Evolutionary conservation across 2,329 filamentous ascomycete genomes (phyloP), one percentile per base, ranked within the genome.

Genomic region (Diaporthe ampelina): DNA sequence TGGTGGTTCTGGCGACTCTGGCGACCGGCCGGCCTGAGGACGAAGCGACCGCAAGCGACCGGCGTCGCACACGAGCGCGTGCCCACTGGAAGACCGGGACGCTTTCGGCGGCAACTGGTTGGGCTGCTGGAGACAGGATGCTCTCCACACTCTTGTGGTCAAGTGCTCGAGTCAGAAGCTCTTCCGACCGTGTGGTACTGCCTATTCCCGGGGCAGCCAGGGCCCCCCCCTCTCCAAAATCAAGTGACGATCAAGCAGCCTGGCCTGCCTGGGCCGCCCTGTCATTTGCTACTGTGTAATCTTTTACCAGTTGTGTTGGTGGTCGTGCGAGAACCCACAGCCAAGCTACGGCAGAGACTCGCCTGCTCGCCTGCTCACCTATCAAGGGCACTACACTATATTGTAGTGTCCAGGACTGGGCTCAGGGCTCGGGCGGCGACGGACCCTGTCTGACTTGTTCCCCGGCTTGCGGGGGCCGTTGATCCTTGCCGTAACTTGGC

Each of bases 41-140:
- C 70, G 70, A 75, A 73, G 73, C 73, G 69, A 75, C 70, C 45
- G 35, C 52, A 68, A 59, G 50, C 71, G 54, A 37, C 65, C 48
- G 70, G 50, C 6, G 26, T 57, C 26, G 43, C 48, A 59, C 48
- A n/a, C 58, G 35, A 29, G 56, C 56, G 63, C 45, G 17, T 19
- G 54, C 72, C 56, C 56, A 29, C 15, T 26, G 21, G 45, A 37
- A n/a, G 24, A 61, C 50, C 10, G 57, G 21, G 21, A 57, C 72
- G 40, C 72, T 40, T 57, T 26, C 21, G 19, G 72, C 57, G 67
- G 67, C 50, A 71, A 32, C 40, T 71, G 48, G 57, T 65, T 50
- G 57, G 21, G 37, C 37, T 15, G 37, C 37, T 40, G 37, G 37
- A 8, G 13, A 15, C 37, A 37, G 35, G 7, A 37, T 37, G 35